Base-by-base conservation (phyloP, 257 asterid genomes). In the Solanum pimpinellifolium region DNA sequence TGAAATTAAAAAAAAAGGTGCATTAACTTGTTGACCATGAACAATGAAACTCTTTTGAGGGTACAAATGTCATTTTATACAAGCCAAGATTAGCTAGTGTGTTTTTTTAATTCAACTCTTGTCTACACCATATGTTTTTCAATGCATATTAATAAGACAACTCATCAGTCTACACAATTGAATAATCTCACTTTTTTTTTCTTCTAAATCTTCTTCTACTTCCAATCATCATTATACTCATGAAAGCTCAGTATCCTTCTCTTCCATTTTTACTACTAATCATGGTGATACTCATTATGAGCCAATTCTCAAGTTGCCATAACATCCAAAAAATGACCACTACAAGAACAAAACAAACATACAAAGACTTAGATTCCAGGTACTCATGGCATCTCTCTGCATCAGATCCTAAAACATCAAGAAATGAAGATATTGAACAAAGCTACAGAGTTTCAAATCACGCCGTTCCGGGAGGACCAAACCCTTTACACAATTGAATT, bases 401-500 rank as follows among this genome's bases (percentile, higher is more conserved):
- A 15, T 86, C 62, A 69, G 41, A 89, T 83, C 92, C 92, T 5
- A 80, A 60, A 33, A 66, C 56, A 85, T 89, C 92, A 44, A 86
- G 68, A 27, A 88, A 27, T 68, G 82, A 88, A 35, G 88, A 84
- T 29, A 83, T 25, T 49, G 31, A 29, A 2, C 80, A 73, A 49
- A 86, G 37, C 68, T 91, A 89, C 84, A 70, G 88, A 33, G 93
- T 82, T 5, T 92, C 96, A 11, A 85, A 86, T 18, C 90, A 91
- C 11, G 87, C 31, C 75, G 91, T 92, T 65, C 94, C 95, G 1
- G 94, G 93, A 33, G 95, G 95, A 16, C 94, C 94, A 3, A 93
- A 93, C 87, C 95, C 95, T 70, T 88, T 92, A 42, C 95, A 93
- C 90, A 93, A 93, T 86, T 93, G 91, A 91, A 52, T 39, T 75